Base-by-base conservation (phyloP, 352 stramenopile genomes). In the Blastocystis sp. region DNA sequence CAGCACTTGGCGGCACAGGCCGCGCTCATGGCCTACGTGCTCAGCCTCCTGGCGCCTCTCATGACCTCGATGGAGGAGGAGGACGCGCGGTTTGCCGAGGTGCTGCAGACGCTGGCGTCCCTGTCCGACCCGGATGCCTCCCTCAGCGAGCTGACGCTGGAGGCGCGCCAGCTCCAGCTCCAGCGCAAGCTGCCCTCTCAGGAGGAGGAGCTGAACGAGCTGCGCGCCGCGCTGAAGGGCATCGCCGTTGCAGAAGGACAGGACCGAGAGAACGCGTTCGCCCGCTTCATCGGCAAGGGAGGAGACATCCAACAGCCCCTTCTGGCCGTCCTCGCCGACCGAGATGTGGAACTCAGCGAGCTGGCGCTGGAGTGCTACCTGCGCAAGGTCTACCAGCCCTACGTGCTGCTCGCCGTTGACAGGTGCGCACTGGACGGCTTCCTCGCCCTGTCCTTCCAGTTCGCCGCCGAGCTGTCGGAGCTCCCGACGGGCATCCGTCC, bases 121-220 rank as follows among this genome's bases (percentile, higher is more conserved):
- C 14, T 56, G 14, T 94, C 93, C 65, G 93, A 96, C 87, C 93
- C 94, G 89, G 92, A 95, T 78, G 88, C 91, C 38, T 91, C 89
- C 43, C 98, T 98, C 91, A 96, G 94, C 65, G 89, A 95, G 14
- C 91, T 98, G 59, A 94, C 96, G 10, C 91, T 98, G 76, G 92
- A 96, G 89, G 96, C 96, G 38, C 93, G 96, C 84, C 96, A 98
- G 89, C 91, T 98, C 56, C 91, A 99, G 9, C 95, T 98, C 69
- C 92, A 98, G 90, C 94, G 97, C 90, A 98, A 96, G 90, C 97
- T 98, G 91, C 95, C 96, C 52, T 97, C 94, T 77, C 96, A 98
- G 90, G 91, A 95, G 52, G 93, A 98, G 86, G 93, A 95, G 81
- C 89, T 89, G 40, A 89, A 91, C 17, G 89, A 93, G 52, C 90